phyloP scores from a whole-genome alignment of 1,284 basidiomycete species.

The Tilletia walkeri region DNA sequence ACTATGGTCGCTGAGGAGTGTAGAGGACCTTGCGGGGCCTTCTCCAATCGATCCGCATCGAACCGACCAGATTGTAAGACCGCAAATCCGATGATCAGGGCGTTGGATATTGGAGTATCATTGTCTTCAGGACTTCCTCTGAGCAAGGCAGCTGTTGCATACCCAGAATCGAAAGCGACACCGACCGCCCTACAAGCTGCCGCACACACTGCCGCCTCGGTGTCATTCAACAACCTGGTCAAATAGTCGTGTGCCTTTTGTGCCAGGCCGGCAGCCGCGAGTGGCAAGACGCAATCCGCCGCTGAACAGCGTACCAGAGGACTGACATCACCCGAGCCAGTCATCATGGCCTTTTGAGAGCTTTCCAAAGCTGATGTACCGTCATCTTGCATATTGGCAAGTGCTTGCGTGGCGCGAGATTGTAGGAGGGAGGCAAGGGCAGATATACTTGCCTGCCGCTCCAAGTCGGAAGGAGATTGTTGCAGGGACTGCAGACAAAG shows the following conservation, averaged over 20 bases:
- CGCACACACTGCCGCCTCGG: conserved; percentile 3
- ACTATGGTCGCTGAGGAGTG: neutral
- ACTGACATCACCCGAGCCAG: neutral
- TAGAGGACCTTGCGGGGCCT: neutral
- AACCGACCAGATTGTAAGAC: neutral
- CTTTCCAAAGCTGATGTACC: neutral
- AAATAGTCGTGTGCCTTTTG: neutral
- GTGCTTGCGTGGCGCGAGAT: neutral
- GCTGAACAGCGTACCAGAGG: conserved; percentile 1
- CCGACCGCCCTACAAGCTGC: neutral
- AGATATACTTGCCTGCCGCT: conserved; percentile 9
- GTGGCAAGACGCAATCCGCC: conserved; percentile 3
- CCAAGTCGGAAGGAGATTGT: neutral
- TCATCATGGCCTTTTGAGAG: neutral
- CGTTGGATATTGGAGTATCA: neutral
- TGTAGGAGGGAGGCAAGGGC: neutral
- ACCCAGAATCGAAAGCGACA: neutral
- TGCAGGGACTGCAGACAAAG: neutral
- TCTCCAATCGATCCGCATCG: neutral
- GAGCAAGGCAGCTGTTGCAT: neutral
- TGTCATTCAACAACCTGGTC: neutral
- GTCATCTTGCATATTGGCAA: neutral
- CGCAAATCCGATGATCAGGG: too few species aligned
- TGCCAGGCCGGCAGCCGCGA: neutral
- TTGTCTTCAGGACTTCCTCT: neutral